Evolutionary conservation across 2,329 filamentous ascomycete genomes (phyloP).

Genomic region (Aspergillus pseudoviridinutans): DNA sequence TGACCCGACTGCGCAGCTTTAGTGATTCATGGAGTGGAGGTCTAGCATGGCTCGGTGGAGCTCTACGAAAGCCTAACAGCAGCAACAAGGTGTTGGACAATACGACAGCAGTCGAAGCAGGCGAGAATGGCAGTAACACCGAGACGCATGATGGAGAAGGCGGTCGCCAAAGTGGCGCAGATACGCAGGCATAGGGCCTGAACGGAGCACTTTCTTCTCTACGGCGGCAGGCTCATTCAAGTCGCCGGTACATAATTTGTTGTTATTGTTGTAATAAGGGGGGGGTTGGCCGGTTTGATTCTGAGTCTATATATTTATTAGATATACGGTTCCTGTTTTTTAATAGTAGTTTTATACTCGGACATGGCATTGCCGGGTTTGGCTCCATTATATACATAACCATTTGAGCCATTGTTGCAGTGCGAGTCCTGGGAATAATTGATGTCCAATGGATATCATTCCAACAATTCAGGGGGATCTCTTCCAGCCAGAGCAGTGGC

Average conservation of each 20-base stretch:
- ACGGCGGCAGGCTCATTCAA: constrained; percentile 5
- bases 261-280: not conserved
- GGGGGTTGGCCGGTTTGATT: not conserved
- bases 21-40: constrained; percentile 37
- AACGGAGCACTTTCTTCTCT: not conserved
- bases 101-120: not conserved
- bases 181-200: constrained; percentile 4
- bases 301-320: not conserved
- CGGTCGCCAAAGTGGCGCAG: not conserved
- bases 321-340: not conserved
- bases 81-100: not conserved
- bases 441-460: not conserved
- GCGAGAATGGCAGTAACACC: not conserved
- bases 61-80: constrained; percentile 21
- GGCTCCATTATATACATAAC: not conserved
- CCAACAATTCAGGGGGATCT: not conserved
- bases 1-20: constrained; percentile 31
- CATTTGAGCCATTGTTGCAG: not conserved
- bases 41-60: constrained; percentile 33
- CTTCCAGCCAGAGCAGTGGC: not conserved
- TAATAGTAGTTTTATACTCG: not conserved
- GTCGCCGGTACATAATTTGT: constrained; percentile 7
- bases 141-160: constrained; percentile 2
- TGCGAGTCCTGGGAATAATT: not conserved
- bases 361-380: not conserved